Percentiles rank a stretch among this genome's conserved stretches.
Evolutionary conservation across 345 rosid genomes (phyloP).

Genomic region (Triadica sebifera): DNA sequence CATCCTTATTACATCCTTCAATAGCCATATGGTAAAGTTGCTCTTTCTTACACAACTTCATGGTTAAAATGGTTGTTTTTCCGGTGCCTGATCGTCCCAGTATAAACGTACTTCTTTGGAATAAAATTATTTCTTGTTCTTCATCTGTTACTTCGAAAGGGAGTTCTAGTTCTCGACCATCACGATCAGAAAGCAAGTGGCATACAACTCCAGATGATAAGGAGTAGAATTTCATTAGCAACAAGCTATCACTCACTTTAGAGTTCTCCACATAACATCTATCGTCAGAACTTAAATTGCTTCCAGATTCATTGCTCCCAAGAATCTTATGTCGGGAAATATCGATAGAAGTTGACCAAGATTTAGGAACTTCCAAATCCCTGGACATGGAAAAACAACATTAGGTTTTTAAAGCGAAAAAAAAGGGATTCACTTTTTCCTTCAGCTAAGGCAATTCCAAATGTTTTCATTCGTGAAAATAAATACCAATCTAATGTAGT

Average conservation of each 20-base stretch:
- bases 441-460: background rate
- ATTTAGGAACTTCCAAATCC: slow-evolving; percentile 45
- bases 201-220: slow-evolving; percentile 36
- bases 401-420: background rate
- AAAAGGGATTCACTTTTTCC: background rate
- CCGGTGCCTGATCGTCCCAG: slow-evolving; percentile 63
- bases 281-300: slow-evolving; percentile 19
- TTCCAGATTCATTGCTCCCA: slow-evolving; percentile 18
- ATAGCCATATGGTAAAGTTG: slow-evolving; percentile 27
- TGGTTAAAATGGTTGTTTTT: slow-evolving; percentile 51
- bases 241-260: slow-evolving; percentile 47
- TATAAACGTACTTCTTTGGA: slow-evolving; percentile 42
- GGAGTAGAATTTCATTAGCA: slow-evolving; percentile 53
- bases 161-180: slow-evolving; percentile 40
- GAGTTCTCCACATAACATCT: slow-evolving; percentile 35
- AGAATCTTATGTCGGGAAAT: slow-evolving; percentile 24
- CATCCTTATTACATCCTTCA: slow-evolving; percentile 25
- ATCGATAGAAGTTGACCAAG: slow-evolving; percentile 34
- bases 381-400: slow-evolving; percentile 23
- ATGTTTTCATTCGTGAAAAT: background rate
- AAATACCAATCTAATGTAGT: no score
- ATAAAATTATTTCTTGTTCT: slow-evolving; percentile 38
- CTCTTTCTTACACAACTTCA: slow-evolving; percentile 45
- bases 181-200: slow-evolving; percentile 40
- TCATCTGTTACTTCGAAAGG: slow-evolving; percentile 54